Conservation (phyloP, 2,329 filamentous ascomycete species). For the Cercospora nicotianae region DNA sequence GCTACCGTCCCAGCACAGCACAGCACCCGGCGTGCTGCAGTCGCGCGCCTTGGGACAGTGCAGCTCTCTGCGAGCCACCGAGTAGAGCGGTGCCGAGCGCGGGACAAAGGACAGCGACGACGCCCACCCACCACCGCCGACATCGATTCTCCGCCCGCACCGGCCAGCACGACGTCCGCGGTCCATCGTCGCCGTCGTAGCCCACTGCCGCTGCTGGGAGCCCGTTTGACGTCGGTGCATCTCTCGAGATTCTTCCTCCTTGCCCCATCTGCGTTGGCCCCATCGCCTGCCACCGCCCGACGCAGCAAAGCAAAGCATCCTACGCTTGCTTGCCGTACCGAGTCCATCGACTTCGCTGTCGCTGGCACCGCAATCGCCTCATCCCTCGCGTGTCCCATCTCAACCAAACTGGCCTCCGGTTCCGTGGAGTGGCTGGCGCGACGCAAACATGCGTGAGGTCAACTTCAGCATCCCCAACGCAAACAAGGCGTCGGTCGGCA, state of each 20-base stretch:
- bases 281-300: conserved; percentile 16
- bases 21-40: conserved; percentile 11
- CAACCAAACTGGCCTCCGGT: conserved; percentile 3
- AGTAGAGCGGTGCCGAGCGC: background rate
- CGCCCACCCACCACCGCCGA: background rate
- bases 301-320: conserved; percentile 1
- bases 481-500: conserved; percentile 98
- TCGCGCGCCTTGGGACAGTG: background rate
- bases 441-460: conserved; percentile 89
- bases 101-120: background rate
- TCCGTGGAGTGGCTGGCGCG: conserved; percentile 17
- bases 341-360: conserved; percentile 18
- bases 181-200: background rate
- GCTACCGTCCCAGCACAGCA: conserved; percentile 1
- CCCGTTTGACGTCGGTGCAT: background rate
- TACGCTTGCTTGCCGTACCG: conserved; percentile 12
- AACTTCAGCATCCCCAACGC: conserved; percentile 99
- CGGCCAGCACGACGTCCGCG: background rate
- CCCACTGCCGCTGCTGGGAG: background rate
- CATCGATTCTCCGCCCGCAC: background rate
- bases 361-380: background rate
- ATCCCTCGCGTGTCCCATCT: conserved; percentile 1
- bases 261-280: background rate
- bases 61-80: background rate
- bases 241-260: background rate